Conservation (phyloP, 148 eudicot genomes). For the Amaranthus palmeri region DNA sequence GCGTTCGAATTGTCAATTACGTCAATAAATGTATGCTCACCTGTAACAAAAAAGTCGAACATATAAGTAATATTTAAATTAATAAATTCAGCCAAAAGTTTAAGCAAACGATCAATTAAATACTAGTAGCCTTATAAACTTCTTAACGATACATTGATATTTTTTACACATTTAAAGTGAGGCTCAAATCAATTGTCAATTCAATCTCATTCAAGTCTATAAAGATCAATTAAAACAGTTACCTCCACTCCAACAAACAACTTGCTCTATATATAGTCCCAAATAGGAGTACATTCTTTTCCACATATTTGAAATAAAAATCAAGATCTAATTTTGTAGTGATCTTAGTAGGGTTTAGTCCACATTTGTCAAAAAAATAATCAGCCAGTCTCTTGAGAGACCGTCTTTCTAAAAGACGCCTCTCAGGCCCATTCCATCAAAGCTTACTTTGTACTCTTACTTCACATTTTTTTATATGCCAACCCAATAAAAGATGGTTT, state of each 20-base stretch:
- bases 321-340: background rate
- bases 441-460: no score
- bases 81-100: background rate
- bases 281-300: background rate
- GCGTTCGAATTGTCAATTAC: constrained; percentile 53
- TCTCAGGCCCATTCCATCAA: no score
- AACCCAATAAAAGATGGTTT: no score
- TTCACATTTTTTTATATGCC: no score
- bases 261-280: background rate
- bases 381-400: no score
- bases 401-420: no score
- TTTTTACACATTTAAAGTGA: background rate
- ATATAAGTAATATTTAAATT: background rate
- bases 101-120: background rate
- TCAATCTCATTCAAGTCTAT: constrained; percentile 2
- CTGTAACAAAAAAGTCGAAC: constrained; percentile 20
- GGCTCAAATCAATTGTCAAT: background rate
- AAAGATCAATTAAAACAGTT: background rate
- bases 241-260: constrained; percentile 5
- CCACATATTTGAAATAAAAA: background rate
- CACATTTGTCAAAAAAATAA: no score
- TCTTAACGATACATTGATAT: background rate
- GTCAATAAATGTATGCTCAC: constrained; percentile 79
- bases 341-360: no score
- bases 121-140: background rate